Base-by-base conservation (phyloP, 352 stramenopile genomes). In the Globisporangium canariense region DNA sequence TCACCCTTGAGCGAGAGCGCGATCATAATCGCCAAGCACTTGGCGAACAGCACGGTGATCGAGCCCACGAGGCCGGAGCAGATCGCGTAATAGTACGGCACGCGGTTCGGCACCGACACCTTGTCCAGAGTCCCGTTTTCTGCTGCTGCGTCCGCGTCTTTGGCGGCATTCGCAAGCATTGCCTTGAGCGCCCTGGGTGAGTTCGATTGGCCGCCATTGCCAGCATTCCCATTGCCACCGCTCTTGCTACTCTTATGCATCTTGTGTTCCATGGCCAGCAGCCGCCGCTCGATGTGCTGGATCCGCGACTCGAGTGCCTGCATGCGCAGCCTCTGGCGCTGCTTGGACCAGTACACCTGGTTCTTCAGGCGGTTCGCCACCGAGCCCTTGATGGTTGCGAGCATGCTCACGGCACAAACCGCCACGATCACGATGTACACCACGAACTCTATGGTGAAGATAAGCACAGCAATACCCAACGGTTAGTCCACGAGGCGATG, bases 381-480 rank as follows among this genome's bases (percentile, higher is more conserved):
- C 30, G 87, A 94, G 32, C 87, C 87, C 70, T 95, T 93, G 76
- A 95, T 95, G n/a, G 84, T 93, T 38, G 87, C 87, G 16, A 95
- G 75, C 81, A 95, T 95, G 46, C 77, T 90, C 54, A 95, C 83
- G 11, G 79, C 75, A 53, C 78, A 80, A 3, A 93, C 78, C 30
- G 81, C 81, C 22, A 95, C 79, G 40, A 79, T 78, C 20, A 87
- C 81, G 32, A 95, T 90, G 61, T 95, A 95, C 41, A 93, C 76
- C 43, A 90, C 74, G 22, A 91, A 90, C 32, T 78, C 80, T 88
- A 28, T 28, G 25, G 16, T 8, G 34, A 20, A 13, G 3, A n/a
- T 38, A n/a, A 45, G 46, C n/a, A 28, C 25, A 28, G 25, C 25
- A 28, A 28, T 28, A 28, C 25, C 25, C 25, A 28, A 28, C 25